Evolutionary conservation across 345 rosid genomes (phyloP).

Genomic region (Trapa bicornis): DNA sequence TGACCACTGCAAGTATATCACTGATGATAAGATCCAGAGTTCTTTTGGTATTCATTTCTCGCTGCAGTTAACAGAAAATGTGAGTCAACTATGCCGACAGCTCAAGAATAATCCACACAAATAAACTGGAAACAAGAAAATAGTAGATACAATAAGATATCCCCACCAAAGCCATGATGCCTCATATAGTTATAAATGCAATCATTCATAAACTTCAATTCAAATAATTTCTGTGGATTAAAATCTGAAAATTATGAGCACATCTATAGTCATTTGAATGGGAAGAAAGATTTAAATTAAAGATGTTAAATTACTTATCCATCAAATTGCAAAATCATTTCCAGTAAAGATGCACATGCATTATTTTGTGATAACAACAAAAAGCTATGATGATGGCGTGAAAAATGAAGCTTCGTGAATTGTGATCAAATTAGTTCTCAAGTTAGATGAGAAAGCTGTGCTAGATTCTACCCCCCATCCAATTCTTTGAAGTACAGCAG

Average conservation of each 20-base stretch:
- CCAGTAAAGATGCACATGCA: neutral
- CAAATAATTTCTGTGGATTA: neutral
- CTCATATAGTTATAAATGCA: neutral
- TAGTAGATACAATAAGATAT: neutral
- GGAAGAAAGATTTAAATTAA: neutral
- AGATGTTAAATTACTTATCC: neutral
- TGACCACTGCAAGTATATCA: constrained; percentile 43
- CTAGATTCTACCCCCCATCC: neutral
- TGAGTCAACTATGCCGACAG: neutral
- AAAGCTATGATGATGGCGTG: neutral
- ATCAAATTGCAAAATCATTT: neutral
- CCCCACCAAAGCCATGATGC: neutral
- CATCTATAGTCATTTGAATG: neutral
- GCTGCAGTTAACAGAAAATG: neutral
- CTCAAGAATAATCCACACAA: constrained; percentile 3
- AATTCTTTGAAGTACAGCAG: neutral
- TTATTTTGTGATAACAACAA: neutral
- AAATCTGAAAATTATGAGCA: neutral
- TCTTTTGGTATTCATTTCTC: constrained; percentile 29
- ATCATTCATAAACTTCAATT: neutral
- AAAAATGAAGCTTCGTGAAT: neutral
- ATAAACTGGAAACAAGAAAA: neutral
- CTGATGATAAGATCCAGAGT: constrained; percentile 37
- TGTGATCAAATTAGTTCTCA: neutral
- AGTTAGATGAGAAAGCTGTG: neutral